Percentiles rank a stretch among this genome's conserved stretches.
These are phyloP conservation scores for Gonapodya prolifera DNA, from an alignment of 192 early-diverging fungal genomes.

Conservation along the genomic window DNA sequence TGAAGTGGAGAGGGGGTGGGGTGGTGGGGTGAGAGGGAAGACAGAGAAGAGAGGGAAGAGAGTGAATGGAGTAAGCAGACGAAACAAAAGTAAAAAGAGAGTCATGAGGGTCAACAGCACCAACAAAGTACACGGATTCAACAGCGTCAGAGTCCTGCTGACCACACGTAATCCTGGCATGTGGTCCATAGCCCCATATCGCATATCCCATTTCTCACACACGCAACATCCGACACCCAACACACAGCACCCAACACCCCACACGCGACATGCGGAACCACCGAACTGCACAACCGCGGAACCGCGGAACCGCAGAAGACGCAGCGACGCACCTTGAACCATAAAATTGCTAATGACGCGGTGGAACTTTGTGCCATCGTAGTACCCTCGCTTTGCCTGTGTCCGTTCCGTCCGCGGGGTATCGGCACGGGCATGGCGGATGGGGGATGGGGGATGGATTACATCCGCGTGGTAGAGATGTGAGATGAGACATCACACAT, in stretches of 20 bases:
- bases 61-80: too few species aligned
- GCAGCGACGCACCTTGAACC: constrained; percentile 54
- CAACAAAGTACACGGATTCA: constrained; percentile 6
- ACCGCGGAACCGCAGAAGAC: background rate
- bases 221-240: too few species aligned
- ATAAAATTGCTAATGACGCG: constrained; percentile 83
- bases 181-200: too few species aligned
- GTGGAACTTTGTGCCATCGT: constrained; percentile 69
- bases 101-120: too few species aligned
- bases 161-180: background rate
- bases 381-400: constrained; percentile 75
- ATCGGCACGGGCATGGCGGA: background rate
- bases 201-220: too few species aligned
- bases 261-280: too few species aligned
- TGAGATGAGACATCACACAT: background rate
- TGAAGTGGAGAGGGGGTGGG: too few species aligned
- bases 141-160: background rate
- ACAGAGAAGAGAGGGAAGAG: constrained; percentile 4
- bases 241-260: too few species aligned
- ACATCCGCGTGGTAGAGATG: background rate
- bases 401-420: too few species aligned
- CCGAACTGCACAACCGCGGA: background rate
- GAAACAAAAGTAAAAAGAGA: too few species aligned
- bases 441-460: background rate
- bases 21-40: too few species aligned